These are phyloP conservation scores for Annulohypoxylon bovei DNA, from an alignment of 495 filamentous ascomycete species.

Conservation along the genomic window DNA sequence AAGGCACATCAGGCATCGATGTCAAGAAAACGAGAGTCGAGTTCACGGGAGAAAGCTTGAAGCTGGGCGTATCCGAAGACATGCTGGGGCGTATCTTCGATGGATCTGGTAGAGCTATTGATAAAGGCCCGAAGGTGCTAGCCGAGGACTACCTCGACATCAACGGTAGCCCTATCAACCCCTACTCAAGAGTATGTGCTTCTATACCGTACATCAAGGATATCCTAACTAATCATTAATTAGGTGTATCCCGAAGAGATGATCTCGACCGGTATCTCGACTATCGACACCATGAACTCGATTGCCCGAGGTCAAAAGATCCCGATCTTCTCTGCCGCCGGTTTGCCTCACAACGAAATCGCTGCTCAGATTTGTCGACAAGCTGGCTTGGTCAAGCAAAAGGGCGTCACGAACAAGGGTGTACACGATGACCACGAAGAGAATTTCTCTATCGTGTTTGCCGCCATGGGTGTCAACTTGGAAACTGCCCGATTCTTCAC, in stretches of 20 bases:
- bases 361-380: conserved; percentile 98
- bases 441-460: conserved; percentile 99
- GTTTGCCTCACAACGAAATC: conserved; percentile 99
- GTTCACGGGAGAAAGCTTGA: conserved; percentile 95
- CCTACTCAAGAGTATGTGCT: conserved; percentile 84
- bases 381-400: conserved; percentile 86
- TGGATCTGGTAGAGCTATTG: conserved; percentile 95
- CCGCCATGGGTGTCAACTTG: conserved; percentile 99
- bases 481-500: conserved; percentile 99
- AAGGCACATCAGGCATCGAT: conserved; percentile 96
- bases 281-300: conserved; percentile 99
- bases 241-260: conserved; percentile 99
- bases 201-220: background rate
- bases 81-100: conserved; percentile 99
- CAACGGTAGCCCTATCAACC: conserved; percentile 99
- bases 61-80: conserved; percentile 98
- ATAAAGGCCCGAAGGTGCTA: conserved; percentile 98
- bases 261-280: conserved; percentile 99
- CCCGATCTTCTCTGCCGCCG: conserved; percentile 97
- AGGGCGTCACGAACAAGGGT: conserved; percentile 82
- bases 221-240: conserved; percentile 28
- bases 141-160: conserved; percentile 99
- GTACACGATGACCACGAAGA: conserved; percentile 97
- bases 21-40: conserved; percentile 99
- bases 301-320: conserved; percentile 99